Conservation (phyloP, 257 asterid species). For the Solanum ossicruentum region DNA sequence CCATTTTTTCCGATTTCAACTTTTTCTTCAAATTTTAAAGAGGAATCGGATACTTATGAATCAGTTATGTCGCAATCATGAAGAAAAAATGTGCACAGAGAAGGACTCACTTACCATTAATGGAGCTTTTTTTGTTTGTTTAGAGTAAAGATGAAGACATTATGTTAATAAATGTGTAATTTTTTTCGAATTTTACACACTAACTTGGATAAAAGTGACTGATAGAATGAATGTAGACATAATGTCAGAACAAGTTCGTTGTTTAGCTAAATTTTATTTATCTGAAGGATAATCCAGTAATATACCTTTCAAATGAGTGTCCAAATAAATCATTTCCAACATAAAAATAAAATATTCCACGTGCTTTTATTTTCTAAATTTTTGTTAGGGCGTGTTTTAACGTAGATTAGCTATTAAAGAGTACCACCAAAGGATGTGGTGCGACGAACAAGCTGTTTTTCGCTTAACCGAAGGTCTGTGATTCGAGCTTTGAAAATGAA, state of each 20-base stretch:
- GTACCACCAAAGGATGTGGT: too few relatives aligned
- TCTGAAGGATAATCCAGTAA: not conserved
- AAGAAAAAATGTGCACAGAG: not conserved
- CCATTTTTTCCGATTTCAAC: slow-evolving; percentile 8
- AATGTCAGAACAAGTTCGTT: not conserved
- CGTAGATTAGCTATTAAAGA: too few relatives aligned
- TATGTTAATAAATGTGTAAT: not conserved
- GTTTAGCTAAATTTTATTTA: not conserved
- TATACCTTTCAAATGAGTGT: not conserved
- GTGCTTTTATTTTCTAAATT: not conserved
- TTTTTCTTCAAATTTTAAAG: not conserved
- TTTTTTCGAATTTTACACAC: not conserved
- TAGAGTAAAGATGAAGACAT: not conserved
- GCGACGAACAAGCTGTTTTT: too few relatives aligned
- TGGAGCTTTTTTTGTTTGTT: not conserved
- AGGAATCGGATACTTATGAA: not conserved
- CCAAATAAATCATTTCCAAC: not conserved
- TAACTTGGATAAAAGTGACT: not conserved
- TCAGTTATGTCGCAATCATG: not conserved
- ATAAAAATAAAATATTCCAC: not conserved
- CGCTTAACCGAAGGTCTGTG: too few relatives aligned
- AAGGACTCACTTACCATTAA: not conserved
- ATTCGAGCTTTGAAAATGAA: too few relatives aligned
- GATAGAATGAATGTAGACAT: not conserved
- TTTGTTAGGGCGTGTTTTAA: not conserved